Evolutionary conservation across 169 alveolate genomes (phyloP).

Genomic region (Cryptosporidium andersoni): DNA sequence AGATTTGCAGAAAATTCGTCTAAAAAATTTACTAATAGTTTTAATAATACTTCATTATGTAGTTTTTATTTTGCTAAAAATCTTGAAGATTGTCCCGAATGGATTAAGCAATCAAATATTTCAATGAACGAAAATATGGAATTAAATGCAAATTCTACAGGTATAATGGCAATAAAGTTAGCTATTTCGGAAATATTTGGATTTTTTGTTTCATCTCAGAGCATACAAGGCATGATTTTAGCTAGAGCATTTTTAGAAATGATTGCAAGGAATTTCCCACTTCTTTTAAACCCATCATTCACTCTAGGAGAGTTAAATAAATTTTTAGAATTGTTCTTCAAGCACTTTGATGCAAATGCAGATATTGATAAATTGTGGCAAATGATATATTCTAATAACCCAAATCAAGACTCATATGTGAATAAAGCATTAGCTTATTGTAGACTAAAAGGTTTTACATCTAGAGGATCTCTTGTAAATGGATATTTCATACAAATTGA

Average conservation of each 20-base stretch:
- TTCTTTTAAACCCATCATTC: conserved; percentile 12
- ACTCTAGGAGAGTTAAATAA: conserved; percentile 15
- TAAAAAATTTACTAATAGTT: background rate
- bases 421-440: conserved; percentile 43
- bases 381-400: conserved; percentile 45
- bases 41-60: too few species aligned
- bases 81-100: conserved; percentile 26
- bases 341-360: conserved; percentile 42
- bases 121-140: background rate
- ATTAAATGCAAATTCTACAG: conserved; percentile 6
- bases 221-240: conserved; percentile 47
- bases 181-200: conserved; percentile 69
- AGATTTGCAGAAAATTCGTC: conserved; percentile 21
- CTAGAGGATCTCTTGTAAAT: conserved; percentile 49
- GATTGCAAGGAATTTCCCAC: conserved; percentile 68
- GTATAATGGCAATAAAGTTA: conserved; percentile 28
- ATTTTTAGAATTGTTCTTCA: conserved; percentile 41
- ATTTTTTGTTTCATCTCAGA: conserved; percentile 44
- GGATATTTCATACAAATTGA: conserved; percentile 50
- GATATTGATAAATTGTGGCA: conserved; percentile 29
- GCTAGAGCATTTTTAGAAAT: conserved; percentile 60
- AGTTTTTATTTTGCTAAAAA: background rate
- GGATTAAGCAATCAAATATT: background rate
- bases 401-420: conserved; percentile 46
- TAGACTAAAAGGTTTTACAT: conserved; percentile 58